Evolutionary conservation across 208 protist genomes (phyloP).

Genomic region (Acanthamoeba healyi): DNA sequence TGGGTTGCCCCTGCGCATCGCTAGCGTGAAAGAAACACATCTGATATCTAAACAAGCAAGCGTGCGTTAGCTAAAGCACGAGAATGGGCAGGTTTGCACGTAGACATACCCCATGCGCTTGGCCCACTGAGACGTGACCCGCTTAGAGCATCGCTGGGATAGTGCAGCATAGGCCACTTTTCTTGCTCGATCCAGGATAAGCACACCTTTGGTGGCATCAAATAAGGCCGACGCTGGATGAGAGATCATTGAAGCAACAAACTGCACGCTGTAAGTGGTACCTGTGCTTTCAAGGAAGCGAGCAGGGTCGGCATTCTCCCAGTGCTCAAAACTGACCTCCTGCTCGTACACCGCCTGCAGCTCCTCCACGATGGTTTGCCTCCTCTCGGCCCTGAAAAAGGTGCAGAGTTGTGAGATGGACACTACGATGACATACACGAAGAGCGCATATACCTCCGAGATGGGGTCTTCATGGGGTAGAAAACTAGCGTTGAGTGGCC

Average conservation of each 20-base stretch:
- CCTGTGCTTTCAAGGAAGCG: constrained; percentile 79
- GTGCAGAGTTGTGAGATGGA: not conserved
- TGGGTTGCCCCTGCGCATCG: constrained; percentile 78
- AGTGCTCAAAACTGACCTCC: constrained; percentile 79
- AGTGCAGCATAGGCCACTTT: constrained; percentile 76
- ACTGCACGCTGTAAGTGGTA: no score
- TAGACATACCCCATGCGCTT: constrained; percentile 45
- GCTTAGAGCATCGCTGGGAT: constrained; percentile 62
- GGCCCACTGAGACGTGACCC: constrained; percentile 78
- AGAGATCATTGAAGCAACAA: not conserved
- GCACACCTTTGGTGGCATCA: constrained; percentile 25
- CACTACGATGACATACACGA: not conserved
- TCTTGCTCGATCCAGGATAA: constrained; percentile 47
- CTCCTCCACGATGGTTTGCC: constrained; percentile 75
- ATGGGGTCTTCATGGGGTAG: constrained; percentile 86
- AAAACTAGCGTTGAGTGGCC: constrained; percentile 70
- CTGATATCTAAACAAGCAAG: constrained; percentile 79
- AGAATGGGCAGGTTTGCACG: no score
- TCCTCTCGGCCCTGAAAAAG: constrained; percentile 61
- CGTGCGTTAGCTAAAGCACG: not conserved
- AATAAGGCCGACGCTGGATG: not conserved
- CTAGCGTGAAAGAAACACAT: constrained; percentile 78
- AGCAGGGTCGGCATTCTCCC: constrained; percentile 79
- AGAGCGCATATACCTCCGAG: not conserved
- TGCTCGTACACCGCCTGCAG: constrained; percentile 80